Percentiles rank a stretch among this genome's conserved stretches.
Conservation (phyloP, 495 filamentous ascomycete species). For the Hypomontagnella submonticulosa region DNA sequence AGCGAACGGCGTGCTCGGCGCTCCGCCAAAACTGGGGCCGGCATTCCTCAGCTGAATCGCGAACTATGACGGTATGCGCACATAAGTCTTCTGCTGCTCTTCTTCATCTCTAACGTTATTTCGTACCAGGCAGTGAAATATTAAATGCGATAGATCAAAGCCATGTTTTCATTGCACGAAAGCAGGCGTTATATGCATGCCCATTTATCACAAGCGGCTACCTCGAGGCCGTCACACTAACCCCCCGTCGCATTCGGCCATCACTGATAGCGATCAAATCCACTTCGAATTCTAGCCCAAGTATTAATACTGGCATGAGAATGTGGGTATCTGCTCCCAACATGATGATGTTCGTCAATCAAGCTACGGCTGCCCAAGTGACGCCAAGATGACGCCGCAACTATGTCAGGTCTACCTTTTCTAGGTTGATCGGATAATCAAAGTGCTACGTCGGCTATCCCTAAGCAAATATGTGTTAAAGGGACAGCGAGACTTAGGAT, state of each 20-base stretch:
- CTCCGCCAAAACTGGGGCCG: background rate
- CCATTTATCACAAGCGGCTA: conserved; percentile 31
- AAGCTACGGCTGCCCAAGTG: background rate
- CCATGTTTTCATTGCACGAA: conserved; percentile 32
- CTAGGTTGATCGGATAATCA: conserved; percentile 33
- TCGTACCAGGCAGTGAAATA: conserved; percentile 19
- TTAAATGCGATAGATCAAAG: conserved; percentile 35
- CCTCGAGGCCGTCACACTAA: conserved; percentile 30
- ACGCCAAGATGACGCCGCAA: conserved; percentile 3
- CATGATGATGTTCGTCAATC: background rate
- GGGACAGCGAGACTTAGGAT: conserved; percentile 17
- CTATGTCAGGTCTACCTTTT: conserved; percentile 35
- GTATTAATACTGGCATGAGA: conserved; percentile 6
- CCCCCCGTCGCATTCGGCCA: conserved; percentile 1
- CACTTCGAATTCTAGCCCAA: conserved; percentile 4
- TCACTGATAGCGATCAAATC: conserved; percentile 5
- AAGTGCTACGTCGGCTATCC: conserved; percentile 31
- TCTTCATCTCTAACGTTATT: background rate
- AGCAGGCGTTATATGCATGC: conserved; percentile 17
- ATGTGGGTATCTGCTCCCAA: conserved; percentile 7
- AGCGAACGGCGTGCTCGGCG: background rate
- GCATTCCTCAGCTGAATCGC: conserved; percentile 22
- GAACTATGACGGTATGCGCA: conserved; percentile 18
- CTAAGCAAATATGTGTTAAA: conserved; percentile 28
- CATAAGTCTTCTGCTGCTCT: background rate